Percentiles rank a stretch among this genome's conserved stretches.
These are phyloP conservation scores for Pythium pyrilobum DNA, from an alignment of 352 stramenopile genomes.

Conservation along the genomic window DNA sequence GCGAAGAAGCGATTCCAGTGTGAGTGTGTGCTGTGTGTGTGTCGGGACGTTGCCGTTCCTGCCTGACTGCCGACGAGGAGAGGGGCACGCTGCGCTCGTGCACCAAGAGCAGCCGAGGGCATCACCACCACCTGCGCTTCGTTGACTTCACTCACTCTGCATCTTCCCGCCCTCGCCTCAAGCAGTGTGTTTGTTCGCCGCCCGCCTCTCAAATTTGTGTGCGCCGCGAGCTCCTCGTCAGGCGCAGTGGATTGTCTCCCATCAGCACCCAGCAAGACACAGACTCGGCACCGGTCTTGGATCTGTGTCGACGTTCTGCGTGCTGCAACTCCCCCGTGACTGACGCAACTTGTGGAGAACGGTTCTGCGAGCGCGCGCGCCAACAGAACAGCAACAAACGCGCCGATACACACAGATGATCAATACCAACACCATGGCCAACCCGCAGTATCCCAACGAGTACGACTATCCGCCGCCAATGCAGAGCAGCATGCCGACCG, in stretches of 20 bases:
- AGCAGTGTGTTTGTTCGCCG: not conserved
- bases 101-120: constrained; percentile 14
- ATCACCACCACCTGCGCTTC: constrained; percentile 1
- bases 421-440: constrained; percentile 16
- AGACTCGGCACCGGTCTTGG: not conserved
- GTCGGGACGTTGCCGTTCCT: constrained; percentile 6
- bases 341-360: too few relatives aligned
- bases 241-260: too few relatives aligned
- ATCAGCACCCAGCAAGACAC: too few relatives aligned
- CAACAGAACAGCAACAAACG: not conserved
- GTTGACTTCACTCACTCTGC: constrained; percentile 13
- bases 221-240: too few relatives aligned
- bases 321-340: too few relatives aligned
- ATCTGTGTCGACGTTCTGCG: not conserved
- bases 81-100: constrained; percentile 3
- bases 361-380: not conserved
- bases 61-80: not conserved
- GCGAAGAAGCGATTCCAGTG: not conserved
- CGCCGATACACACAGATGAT: constrained; percentile 1
- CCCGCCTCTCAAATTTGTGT: not conserved
- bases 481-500: not conserved
- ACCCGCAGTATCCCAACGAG: constrained; percentile 17
- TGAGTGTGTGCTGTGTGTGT: not conserved
- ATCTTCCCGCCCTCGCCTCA: constrained; percentile 8
- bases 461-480: constrained; percentile 13